Evolutionary conservation across 148 eudicot genomes (phyloP).

Genomic region (Amaranthus cruentus): DNA sequence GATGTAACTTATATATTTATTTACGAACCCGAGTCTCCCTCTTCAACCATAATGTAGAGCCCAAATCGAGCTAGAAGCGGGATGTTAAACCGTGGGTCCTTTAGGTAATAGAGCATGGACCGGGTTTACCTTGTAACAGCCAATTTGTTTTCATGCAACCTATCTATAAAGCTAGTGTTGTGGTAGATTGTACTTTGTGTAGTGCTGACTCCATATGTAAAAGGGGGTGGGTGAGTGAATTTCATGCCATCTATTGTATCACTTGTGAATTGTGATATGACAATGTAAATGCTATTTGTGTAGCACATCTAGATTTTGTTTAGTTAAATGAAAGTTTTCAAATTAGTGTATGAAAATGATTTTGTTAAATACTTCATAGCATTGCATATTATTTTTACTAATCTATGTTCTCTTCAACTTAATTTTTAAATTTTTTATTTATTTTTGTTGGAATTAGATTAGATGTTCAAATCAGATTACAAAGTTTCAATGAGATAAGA

Average conservation of each 20-base stretch:
- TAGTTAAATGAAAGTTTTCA: not conserved
- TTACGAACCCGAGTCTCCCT: not conserved
- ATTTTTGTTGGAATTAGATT: not conserved
- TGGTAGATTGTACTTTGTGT: slow-evolving; percentile 16
- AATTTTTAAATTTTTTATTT: not conserved
- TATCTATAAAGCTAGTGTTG: slow-evolving; percentile 27
- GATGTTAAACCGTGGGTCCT: not conserved
- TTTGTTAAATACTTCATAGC: not conserved
- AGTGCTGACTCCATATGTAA: slow-evolving; percentile 4
- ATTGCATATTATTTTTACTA: not conserved
- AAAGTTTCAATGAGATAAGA: too few species aligned
- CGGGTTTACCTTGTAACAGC: slow-evolving; percentile 13
- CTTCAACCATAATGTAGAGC: slow-evolving; percentile 1
- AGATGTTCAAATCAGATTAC: not conserved
- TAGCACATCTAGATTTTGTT: slow-evolving; percentile 7
- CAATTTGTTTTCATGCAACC: slow-evolving; percentile 12
- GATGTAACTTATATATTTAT: not conserved
- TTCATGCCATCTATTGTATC: slow-evolving; percentile 15
- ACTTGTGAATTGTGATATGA: not conserved
- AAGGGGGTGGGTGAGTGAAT: not conserved
- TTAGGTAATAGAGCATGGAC: not conserved
- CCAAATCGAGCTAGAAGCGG: slow-evolving; percentile 10
- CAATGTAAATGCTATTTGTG: slow-evolving; percentile 22
- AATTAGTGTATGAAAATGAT: slow-evolving; percentile 10
- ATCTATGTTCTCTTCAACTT: not conserved